Evolutionary conservation across 306 rosid genomes (phyloP).

Genomic region (Glycyrrhiza uralensis): DNA sequence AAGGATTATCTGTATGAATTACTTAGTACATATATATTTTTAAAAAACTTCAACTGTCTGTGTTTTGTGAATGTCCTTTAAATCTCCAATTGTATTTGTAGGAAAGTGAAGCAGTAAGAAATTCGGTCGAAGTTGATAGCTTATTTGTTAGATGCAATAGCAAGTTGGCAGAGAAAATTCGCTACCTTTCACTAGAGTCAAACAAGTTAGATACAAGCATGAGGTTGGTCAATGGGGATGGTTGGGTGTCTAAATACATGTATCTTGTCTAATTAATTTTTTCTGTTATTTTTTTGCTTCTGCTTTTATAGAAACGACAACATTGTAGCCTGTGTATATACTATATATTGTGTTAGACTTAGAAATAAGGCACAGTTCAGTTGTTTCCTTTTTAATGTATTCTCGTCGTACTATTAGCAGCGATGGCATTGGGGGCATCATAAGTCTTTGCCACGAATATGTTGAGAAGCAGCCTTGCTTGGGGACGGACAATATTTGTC

Average conservation of each 20-base stretch:
- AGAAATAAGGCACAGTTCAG: background rate
- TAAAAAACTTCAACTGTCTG: too few relatives aligned
- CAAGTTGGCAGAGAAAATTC: constrained; percentile 22
- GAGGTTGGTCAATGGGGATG: too few relatives aligned
- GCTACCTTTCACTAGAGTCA: background rate
- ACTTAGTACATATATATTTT: too few relatives aligned
- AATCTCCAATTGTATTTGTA: background rate
- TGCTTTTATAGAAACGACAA: background rate
- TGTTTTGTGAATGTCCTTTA: background rate
- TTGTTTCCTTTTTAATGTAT: background rate
- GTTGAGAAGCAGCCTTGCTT: background rate
- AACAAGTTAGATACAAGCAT: too few relatives aligned
- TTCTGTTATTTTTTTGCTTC: background rate
- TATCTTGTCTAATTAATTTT: background rate
- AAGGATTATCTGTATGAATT: too few relatives aligned
- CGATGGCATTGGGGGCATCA: constrained; percentile 31
- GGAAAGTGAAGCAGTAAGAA: constrained; percentile 34
- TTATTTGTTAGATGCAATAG: constrained; percentile 22
- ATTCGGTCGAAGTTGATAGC: constrained; percentile 18
- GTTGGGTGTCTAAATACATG: too few relatives aligned
- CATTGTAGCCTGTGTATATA: background rate
- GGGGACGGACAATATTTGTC: background rate
- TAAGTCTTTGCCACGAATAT: background rate
- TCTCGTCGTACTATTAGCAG: constrained; percentile 3
- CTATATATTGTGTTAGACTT: too few relatives aligned